These are phyloP conservation scores for Myxozyma mucilagina DNA, from an alignment of 805 yeast genomes.

Conservation along the genomic window DNA sequence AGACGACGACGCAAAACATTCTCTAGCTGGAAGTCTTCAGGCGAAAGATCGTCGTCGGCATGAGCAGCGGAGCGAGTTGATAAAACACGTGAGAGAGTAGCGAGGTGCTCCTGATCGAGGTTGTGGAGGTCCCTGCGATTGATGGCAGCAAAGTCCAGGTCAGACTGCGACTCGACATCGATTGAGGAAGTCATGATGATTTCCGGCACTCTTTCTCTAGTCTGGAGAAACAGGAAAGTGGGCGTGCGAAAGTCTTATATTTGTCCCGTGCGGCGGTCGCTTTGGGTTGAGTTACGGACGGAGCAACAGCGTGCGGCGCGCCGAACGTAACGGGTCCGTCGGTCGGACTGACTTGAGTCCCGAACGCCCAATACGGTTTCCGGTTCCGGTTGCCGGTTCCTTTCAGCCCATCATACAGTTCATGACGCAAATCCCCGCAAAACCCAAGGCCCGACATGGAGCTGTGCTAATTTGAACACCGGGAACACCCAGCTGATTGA, in stretches of 20 bases:
- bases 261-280: no score
- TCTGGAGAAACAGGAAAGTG: not conserved
- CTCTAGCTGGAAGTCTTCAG: slow-evolving; percentile 41
- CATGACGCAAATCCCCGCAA: no score
- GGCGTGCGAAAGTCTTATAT: no score
- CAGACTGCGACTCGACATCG: slow-evolving; percentile 19
- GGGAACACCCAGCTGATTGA: no score
- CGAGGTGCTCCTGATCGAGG: slow-evolving; percentile 25
- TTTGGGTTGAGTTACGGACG: no score
- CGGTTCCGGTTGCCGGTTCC: no score
- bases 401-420: no score
- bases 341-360: not conserved
- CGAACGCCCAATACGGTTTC: not conserved
- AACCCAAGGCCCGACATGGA: no score
- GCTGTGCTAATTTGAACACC: no score
- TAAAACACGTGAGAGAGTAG: slow-evolving; percentile 35
- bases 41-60: slow-evolving; percentile 32
- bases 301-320: not conserved
- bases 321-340: not conserved
- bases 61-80: slow-evolving; percentile 35
- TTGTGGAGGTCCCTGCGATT: slow-evolving; percentile 6
- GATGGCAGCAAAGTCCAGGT: slow-evolving; percentile 9
- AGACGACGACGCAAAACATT: slow-evolving; percentile 36
- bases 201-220: not conserved
- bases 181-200: not conserved